Evolutionary conservation across 768 basidiomycete genomes (phyloP).

Genomic region (Kwoniella shandongensis): DNA sequence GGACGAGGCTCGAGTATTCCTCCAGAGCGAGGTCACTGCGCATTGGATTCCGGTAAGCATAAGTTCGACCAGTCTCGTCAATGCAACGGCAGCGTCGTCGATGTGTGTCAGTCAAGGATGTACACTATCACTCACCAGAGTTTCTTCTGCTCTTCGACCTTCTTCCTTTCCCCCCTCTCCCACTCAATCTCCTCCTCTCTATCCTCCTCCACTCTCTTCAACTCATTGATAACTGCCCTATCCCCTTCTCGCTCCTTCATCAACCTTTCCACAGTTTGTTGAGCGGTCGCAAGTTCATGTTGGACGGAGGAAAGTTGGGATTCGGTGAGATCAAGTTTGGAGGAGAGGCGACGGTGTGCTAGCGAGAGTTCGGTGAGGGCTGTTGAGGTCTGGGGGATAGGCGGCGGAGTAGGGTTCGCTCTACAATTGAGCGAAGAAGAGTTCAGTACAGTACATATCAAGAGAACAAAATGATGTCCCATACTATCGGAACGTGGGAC

Average conservation of each 20-base stretch:
- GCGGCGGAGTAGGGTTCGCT: constrained; percentile 25
- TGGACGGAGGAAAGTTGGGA: constrained; percentile 20
- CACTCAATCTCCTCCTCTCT: constrained; percentile 46
- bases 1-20: constrained; percentile 39
- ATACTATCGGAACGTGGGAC: too few species aligned
- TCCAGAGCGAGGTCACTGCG: constrained; percentile 47
- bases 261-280: constrained; percentile 33
- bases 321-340: constrained; percentile 50
- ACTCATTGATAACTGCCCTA: constrained; percentile 35
- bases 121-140: constrained; percentile 37
- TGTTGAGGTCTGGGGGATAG: constrained; percentile 30
- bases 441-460: too few species aligned
- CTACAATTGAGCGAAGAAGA: too few species aligned
- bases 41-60: too few species aligned
- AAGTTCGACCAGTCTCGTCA: constrained; percentile 2
- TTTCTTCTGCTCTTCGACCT: constrained; percentile 47
- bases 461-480: background rate
- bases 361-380: constrained; percentile 50
- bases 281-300: constrained; percentile 27
- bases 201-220: constrained; percentile 37
- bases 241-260: constrained; percentile 40
- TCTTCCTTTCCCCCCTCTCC: constrained; percentile 43
- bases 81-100: too few species aligned
- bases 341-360: constrained; percentile 50
- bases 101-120: background rate